A percentile compares a stretch with the other conserved stretches of the same genome.
phyloP scores from a whole-genome alignment of 192 early-diverging fungal species.

The Backusella psychrophila region DNA sequence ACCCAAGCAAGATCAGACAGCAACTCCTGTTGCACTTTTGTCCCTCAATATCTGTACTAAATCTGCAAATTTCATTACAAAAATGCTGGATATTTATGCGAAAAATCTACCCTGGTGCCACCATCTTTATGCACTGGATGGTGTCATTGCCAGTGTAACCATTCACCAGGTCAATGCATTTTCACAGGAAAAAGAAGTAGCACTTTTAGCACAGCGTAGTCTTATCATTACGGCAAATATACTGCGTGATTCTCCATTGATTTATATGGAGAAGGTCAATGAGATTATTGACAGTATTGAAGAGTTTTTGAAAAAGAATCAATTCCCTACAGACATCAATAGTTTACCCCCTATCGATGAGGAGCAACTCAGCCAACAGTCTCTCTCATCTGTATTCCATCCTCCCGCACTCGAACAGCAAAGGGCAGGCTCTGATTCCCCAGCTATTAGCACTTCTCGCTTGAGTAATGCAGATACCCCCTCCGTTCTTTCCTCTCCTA shows the following conservation, averaged over 20 bases:
- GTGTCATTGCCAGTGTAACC: constrained; percentile 37
- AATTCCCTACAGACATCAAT: constrained; percentile 25
- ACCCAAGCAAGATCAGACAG: constrained; percentile 41
- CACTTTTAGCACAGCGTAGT: constrained; percentile 34
- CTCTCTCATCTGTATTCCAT: constrained; percentile 36
- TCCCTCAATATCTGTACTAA: constrained; percentile 43
- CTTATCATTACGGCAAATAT: constrained; percentile 36
- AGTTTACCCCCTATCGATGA: constrained; percentile 31
- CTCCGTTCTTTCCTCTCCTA: background rate
- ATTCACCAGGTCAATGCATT: constrained; percentile 43
- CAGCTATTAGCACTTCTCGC: background rate
- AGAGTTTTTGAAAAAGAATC: constrained; percentile 34
- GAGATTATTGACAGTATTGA: constrained; percentile 43
- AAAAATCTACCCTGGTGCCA: constrained; percentile 38
- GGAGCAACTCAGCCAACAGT: constrained; percentile 31
- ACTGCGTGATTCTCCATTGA: constrained; percentile 30
- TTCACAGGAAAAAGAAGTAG: constrained; percentile 36
- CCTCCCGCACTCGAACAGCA: constrained; percentile 32
- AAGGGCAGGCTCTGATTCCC: background rate
- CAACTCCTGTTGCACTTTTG: constrained; percentile 38
- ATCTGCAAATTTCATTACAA: constrained; percentile 40
- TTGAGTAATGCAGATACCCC: background rate
- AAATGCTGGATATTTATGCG: constrained; percentile 37
- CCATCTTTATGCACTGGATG: constrained; percentile 38
- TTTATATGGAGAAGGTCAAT: constrained; percentile 40